Conservation (phyloP, 441 rosid genomes). For the Erodium chrysanthum region DNA sequence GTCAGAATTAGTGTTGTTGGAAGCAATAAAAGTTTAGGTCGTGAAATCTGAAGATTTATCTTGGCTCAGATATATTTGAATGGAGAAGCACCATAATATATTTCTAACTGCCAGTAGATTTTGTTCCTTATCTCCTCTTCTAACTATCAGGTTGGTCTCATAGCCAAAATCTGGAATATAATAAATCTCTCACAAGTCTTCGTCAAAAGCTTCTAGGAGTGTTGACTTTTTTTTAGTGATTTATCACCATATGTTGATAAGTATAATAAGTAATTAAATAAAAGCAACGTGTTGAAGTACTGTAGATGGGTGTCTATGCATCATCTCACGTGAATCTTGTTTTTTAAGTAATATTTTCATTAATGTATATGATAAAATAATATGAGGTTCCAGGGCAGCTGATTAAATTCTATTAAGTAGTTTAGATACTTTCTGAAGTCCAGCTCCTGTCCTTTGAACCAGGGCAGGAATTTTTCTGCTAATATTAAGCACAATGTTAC, state of each 20-base stretch:
- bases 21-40: not conserved
- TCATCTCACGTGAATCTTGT: not conserved
- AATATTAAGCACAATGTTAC: conserved; percentile 1
- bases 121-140: conserved; percentile 4
- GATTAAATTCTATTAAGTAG: not conserved
- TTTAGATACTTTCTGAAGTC: not conserved
- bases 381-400: not conserved
- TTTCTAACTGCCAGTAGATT: not conserved
- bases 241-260: not conserved
- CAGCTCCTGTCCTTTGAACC: not conserved
- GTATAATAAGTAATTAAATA: not conserved
- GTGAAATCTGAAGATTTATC: not conserved
- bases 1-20: conserved; percentile 1
- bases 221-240: not conserved
- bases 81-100: not conserved
- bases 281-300: conserved; percentile 1
- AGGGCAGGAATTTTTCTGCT: not conserved
- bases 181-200: not conserved
- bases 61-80: not conserved
- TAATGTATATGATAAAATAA: not conserved
- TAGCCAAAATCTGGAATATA: not conserved
- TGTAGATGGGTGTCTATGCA: not conserved
- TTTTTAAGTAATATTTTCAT: not conserved
- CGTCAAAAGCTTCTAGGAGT: not conserved
- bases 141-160: not conserved